phyloP scores from a whole-genome alignment of 1,284 basidiomycete genomes.

The Puccinia triticina region DNA sequence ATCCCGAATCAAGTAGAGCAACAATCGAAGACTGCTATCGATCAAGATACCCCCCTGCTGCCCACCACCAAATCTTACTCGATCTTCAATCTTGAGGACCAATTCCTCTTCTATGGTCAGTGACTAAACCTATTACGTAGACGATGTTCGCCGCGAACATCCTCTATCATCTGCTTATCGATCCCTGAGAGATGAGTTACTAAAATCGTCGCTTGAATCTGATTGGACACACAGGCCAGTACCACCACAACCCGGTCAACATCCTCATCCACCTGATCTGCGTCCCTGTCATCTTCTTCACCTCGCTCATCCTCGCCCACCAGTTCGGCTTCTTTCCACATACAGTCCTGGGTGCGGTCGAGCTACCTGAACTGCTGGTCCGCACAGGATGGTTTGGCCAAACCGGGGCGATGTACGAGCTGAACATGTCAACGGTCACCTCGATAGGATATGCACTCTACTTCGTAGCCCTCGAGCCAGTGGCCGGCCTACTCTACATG shows the following conservation, averaged over 20 bases:
- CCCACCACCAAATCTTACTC: neutral
- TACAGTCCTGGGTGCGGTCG: conserved; percentile 66
- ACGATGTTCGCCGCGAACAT: neutral
- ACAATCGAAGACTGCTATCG: neutral
- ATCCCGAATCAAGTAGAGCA: too few relatives aligned
- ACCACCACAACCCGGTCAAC: conserved; percentile 79
- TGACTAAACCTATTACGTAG: neutral
- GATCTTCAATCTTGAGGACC: conserved; percentile 40
- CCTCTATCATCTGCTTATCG: neutral
- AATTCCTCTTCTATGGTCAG: conserved; percentile 41
- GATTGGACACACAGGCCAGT: conserved; percentile 58
- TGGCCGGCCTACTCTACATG: conserved; percentile 63
- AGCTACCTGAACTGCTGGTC: conserved; percentile 66
- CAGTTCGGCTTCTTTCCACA: conserved; percentile 64
- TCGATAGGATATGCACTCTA: conserved; percentile 69
- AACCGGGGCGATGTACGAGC: conserved; percentile 71
- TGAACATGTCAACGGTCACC: conserved; percentile 69
- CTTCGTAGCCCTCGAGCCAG: conserved; percentile 75
- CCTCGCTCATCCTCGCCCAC: conserved; percentile 56
- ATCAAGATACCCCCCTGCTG: neutral
- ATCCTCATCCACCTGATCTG: conserved; percentile 77
- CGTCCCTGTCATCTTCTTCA: conserved; percentile 82
- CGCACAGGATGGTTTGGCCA: conserved; percentile 63
- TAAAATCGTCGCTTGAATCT: neutral
- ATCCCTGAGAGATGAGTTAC: neutral